phyloP scores from a whole-genome alignment of 2,329 filamentous ascomycete species.

The Fusarium haematococcum region DNA sequence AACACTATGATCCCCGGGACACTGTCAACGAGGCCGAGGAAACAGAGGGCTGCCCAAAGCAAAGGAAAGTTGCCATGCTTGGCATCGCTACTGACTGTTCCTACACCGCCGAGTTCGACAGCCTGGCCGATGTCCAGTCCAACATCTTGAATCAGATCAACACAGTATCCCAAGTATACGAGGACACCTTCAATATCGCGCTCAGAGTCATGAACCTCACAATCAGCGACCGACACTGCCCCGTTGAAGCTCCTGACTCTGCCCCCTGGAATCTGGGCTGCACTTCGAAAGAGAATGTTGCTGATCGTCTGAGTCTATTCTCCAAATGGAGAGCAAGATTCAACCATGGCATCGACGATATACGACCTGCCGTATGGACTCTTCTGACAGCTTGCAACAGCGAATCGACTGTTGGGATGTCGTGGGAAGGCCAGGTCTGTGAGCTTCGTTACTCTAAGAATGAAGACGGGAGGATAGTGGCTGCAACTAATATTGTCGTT shows the following conservation, averaged over 20 bases:
- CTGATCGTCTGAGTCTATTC: not conserved
- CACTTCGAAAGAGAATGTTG: not conserved
- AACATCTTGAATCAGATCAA: not conserved
- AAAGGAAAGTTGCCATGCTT: not conserved
- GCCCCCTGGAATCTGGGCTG: not conserved
- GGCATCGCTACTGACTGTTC: not conserved
- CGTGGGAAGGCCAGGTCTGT: not conserved
- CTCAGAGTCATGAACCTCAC: not conserved
- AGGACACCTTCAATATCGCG: not conserved
- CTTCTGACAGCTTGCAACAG: not conserved
- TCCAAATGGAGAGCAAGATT: not conserved
- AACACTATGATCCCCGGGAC: not conserved
- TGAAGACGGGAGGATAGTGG: not conserved
- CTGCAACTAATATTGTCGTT: not conserved
- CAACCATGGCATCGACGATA: not conserved
- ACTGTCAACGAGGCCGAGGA: not conserved
- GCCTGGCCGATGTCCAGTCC: not conserved
- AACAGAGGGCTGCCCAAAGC: not conserved
- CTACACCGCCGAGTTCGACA: not conserved
- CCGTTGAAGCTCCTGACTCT: not conserved
- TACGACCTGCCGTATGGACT: not conserved
- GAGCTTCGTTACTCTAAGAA: not conserved
- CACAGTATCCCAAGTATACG: not conserved
- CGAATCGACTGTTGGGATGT: not conserved
- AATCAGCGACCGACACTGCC: not conserved